Evolutionary conservation across 192 early-diverging fungal species (phyloP).

Genomic region (Coemansia furcata): DNA sequence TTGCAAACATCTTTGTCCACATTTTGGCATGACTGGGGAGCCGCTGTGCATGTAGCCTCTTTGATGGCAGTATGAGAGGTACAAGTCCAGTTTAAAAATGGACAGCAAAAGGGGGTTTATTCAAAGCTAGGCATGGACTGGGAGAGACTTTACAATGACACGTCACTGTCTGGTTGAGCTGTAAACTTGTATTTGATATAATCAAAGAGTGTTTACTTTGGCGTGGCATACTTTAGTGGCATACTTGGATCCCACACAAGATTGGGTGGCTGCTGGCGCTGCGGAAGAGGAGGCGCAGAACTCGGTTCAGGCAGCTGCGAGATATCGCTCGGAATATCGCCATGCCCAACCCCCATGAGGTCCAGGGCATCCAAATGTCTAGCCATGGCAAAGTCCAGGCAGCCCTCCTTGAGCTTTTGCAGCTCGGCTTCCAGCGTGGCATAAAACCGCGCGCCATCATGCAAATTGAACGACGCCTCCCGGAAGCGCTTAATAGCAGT

Average conservation of each 20-base stretch:
- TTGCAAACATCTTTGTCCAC: no score
- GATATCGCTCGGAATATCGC: constrained; percentile 23
- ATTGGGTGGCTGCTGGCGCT: constrained; percentile 18
- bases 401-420: constrained; percentile 59
- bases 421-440: constrained; percentile 65
- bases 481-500: constrained; percentile 70
- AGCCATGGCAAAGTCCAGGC: constrained; percentile 68
- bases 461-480: constrained; percentile 70
- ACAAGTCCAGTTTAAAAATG: no score
- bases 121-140: no score
- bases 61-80: no score
- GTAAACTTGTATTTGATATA: background rate
- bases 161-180: background rate
- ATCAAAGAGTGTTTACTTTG: constrained; percentile 4
- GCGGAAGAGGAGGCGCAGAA: background rate
- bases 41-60: no score
- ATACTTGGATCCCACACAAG: constrained; percentile 45
- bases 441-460: constrained; percentile 77
- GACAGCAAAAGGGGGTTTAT: no score
- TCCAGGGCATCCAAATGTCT: constrained; percentile 67
- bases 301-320: constrained; percentile 14
- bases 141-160: no score
- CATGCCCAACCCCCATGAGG: constrained; percentile 30
- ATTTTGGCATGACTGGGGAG: no score
- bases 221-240: constrained; percentile 37